These are phyloP conservation scores for Aquilaria malaccensis DNA, from an alignment of 345 rosid species.

Conservation along the genomic window DNA sequence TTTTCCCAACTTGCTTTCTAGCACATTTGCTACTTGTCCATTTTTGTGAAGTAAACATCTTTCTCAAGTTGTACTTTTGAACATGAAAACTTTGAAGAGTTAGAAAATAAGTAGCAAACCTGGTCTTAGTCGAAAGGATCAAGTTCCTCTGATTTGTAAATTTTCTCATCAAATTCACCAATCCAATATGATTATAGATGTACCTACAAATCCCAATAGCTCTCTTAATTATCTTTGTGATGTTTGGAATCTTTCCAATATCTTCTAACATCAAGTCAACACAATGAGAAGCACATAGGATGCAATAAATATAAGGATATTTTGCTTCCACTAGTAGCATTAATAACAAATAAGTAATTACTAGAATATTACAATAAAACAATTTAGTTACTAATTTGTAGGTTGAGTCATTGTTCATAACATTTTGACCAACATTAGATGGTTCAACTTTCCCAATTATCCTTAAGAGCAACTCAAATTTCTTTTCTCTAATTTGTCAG, in stretches of 20 bases:
- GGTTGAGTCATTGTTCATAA: neutral
- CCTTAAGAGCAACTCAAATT: neutral
- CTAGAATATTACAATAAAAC: neutral
- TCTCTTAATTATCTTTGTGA: neutral
- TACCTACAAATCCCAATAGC: neutral
- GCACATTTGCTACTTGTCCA: too few relatives aligned
- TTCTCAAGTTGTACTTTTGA: too few relatives aligned
- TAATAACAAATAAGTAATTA: neutral
- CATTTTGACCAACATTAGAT: conserved; percentile 5
- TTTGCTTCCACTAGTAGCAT: neutral
- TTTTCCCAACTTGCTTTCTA: too few relatives aligned
- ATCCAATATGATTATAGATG: neutral
- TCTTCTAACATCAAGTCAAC: neutral
- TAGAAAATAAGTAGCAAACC: neutral
- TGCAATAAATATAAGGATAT: neutral
- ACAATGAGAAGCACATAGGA: neutral
- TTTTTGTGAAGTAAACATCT: too few relatives aligned
- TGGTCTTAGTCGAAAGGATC: neutral
- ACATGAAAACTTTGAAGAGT: neutral
- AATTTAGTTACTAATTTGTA: neutral
- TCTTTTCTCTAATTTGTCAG: neutral
- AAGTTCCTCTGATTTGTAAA: neutral
- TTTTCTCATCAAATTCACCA: neutral
- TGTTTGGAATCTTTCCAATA: neutral
- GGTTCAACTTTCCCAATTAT: neutral